Percentiles rank a stretch among this genome's conserved stretches.
Evolutionary conservation across 2,329 filamentous ascomycete species (phyloP).

Genomic region (Hymenoscyphus occultus): DNA sequence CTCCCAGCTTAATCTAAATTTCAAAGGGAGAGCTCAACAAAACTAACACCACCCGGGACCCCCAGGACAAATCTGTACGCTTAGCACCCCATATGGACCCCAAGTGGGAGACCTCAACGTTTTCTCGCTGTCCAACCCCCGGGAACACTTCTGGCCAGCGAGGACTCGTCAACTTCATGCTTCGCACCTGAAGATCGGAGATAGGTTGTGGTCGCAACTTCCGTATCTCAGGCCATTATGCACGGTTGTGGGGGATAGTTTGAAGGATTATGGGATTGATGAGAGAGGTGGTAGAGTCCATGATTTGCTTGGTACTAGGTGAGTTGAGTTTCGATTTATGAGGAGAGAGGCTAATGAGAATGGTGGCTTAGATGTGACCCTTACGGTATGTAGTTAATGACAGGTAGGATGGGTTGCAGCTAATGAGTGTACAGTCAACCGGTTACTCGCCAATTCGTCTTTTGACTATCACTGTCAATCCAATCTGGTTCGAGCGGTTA

Average conservation of each 20-base stretch:
- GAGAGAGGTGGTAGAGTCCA: slow-evolving; percentile 66
- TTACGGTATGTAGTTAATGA: slow-evolving; percentile 48
- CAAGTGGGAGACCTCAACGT: slow-evolving; percentile 83
- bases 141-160: slow-evolving; percentile 79
- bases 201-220: slow-evolving; percentile 74
- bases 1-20: background rate
- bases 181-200: slow-evolving; percentile 67
- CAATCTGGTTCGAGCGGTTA: slow-evolving; percentile 71
- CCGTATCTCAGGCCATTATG: slow-evolving; percentile 74
- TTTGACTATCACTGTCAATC: slow-evolving; percentile 86
- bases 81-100: slow-evolving; percentile 72
- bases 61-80: slow-evolving; percentile 63
- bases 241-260: slow-evolving; percentile 67
- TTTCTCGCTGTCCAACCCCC: slow-evolving; percentile 73
- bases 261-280: slow-evolving; percentile 59
- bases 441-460: slow-evolving; percentile 62
- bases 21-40: background rate
- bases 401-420: background rate
- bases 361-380: slow-evolving; percentile 61
- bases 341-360: background rate
- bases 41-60: background rate
- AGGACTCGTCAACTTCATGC: slow-evolving; percentile 76
- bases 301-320: slow-evolving; percentile 69
- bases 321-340: background rate
- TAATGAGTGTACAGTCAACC: slow-evolving; percentile 43